Conservation (phyloP, 73 alveolate species). For the Tetrahymena thermophila region DNA sequence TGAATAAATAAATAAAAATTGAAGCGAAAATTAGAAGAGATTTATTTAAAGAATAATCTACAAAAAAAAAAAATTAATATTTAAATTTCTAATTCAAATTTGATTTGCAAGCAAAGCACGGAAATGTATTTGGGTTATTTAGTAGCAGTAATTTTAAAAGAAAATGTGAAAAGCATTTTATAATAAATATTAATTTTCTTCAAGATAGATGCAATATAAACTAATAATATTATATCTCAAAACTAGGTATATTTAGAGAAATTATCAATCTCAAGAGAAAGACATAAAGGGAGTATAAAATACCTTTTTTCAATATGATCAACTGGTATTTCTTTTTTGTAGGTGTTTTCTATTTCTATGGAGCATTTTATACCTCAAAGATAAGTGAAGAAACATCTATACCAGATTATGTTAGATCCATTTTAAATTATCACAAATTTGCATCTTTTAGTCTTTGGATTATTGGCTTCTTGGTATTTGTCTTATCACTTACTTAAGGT, state of each 20-base stretch:
- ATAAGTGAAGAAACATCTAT: background rate
- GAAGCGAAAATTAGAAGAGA: no score
- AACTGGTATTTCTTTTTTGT: constrained; percentile 81
- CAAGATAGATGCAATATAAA: background rate
- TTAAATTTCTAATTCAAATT: no score
- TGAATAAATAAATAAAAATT: no score
- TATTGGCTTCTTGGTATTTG: constrained; percentile 78
- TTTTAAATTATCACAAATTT: constrained; percentile 75
- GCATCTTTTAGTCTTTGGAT: constrained; percentile 67
- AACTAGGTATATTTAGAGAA: constrained; percentile 80
- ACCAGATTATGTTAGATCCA: background rate
- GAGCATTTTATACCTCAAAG: constrained; percentile 21
- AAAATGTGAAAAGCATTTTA: no score
- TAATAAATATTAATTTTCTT: no score
- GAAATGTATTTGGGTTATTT: background rate
- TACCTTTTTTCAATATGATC: constrained; percentile 63
- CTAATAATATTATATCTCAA: background rate
- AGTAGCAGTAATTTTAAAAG: background rate
- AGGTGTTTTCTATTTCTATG: constrained; percentile 54
- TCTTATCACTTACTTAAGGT: constrained; percentile 49
- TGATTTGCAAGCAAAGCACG: no score
- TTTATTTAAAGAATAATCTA: no score
- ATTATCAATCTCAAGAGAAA: constrained; percentile 77
- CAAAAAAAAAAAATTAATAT: no score
- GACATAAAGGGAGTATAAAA: constrained; percentile 68